Evolutionary conservation across 1,139 yeast species (phyloP).

Genomic region (Saccharomycopsis hybrid): DNA sequence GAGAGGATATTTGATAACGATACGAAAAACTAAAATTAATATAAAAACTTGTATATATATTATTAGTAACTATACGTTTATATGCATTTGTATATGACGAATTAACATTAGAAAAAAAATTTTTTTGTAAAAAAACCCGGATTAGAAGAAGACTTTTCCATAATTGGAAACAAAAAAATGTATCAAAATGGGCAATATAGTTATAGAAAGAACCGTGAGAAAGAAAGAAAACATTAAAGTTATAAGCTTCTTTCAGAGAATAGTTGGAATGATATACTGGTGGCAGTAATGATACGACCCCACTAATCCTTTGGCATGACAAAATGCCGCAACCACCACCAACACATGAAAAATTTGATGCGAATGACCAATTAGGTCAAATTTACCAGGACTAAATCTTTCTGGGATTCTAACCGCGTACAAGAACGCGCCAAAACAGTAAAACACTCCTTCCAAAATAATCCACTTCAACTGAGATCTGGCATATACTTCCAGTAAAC

Average conservation of each 20-base stretch:
- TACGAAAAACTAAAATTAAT: not conserved
- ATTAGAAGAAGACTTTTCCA: too few species aligned
- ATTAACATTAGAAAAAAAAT: too few species aligned
- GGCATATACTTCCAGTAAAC: conserved; percentile 38
- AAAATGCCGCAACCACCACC: conserved; percentile 75
- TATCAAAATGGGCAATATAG: too few species aligned
- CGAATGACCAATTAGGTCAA: conserved; percentile 74
- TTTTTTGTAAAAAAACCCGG: too few species aligned
- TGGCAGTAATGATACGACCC: conserved; percentile 52
- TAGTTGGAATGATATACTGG: conserved; percentile 10
- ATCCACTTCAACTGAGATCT: conserved; percentile 60
- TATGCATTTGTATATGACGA: not conserved
- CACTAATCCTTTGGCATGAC: conserved; percentile 66
- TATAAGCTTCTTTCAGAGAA: not conserved
- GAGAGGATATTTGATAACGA: too few species aligned
- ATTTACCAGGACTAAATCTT: conserved; percentile 54
- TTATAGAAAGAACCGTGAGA: too few species aligned
- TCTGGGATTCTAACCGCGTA: conserved; percentile 83
- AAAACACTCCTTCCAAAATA: conserved; percentile 60
- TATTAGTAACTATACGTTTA: not conserved
- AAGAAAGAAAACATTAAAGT: too few species aligned
- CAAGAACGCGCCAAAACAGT: conserved; percentile 70
- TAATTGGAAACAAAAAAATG: too few species aligned
- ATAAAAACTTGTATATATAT: not conserved
- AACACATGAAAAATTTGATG: conserved; percentile 83